Evolutionary conservation across 2,329 filamentous ascomycete species (phyloP).

Genomic region (Arachnopeziza araneosa): DNA sequence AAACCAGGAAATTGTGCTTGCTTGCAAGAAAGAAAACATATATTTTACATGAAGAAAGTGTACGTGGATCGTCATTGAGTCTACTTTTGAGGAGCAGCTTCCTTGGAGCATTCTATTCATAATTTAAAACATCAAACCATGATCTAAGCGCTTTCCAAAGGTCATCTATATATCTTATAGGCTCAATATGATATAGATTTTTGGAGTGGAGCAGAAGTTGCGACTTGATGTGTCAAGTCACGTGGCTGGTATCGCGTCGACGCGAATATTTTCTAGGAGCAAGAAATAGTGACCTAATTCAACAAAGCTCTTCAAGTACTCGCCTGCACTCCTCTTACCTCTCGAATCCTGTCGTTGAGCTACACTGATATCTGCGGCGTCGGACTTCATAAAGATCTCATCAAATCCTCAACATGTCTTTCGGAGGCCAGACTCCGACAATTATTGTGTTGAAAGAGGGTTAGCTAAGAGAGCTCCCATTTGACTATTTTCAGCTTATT

Average conservation of each 20-base stretch:
- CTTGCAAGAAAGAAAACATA: no score
- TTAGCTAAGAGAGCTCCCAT: constrained; percentile 41
- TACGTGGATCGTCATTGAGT: no score
- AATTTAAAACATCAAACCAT: no score
- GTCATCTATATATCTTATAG: no score
- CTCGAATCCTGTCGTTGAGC: neutral
- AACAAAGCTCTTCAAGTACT: neutral
- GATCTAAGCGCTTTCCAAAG: no score
- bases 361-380: neutral
- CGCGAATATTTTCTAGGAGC: neutral
- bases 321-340: neutral
- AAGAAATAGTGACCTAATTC: neutral
- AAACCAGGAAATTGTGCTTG: no score
- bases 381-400: neutral
- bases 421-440: constrained; percentile 94
- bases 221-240: neutral
- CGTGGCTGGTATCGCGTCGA: neutral
- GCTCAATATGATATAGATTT: no score
- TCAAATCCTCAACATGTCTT: constrained; percentile 61
- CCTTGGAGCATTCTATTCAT: no score
- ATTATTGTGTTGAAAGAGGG: constrained; percentile 98
- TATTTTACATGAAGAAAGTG: no score
- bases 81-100: no score
- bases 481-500: neutral
- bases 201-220: neutral